Base-by-base conservation (phyloP, 1,139 yeast species). In the Candida albicans region DNA sequence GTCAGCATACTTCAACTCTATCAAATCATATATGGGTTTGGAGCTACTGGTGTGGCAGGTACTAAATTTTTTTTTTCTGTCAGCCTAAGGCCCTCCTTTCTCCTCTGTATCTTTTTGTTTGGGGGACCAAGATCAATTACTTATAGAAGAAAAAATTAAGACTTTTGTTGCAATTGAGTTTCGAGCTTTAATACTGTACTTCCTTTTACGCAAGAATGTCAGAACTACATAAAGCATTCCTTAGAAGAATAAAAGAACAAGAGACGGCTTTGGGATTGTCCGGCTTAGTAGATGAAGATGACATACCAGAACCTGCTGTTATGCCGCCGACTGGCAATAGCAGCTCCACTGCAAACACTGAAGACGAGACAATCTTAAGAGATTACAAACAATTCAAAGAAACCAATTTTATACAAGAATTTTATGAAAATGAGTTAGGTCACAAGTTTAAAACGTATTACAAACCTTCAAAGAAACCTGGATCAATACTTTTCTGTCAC, bases 401-500 rank as follows among this genome's bases (percentile, higher is more conserved):
- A n/a, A 43, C 54, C 0, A 47, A 54, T 2, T 54, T 67, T 24
- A 59, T 62, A 1, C 40, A 38, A 33, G 44, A 37, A 25, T 38
- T 41, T 18, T 42, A 42, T 45, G 37, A 33, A n/a, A 15, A 24
- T 2, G 31, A 40, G 6, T 41, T 45, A 10, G 42, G 41, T 8
- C 8, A 45, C 8, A 24, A 24, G 10, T 79, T 88, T 60, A 79
- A 82, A 47, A 78, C 83, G 0, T 87, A 84, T 59, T 86, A 72
- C 53, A 68, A 70, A 11, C 72, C 81, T 0, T 93, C 96, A 0
- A 44, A 55, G 2, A 39, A 54, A n/a, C 29, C 31, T 0, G 69
- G 77, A 0, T 84, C 95, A 0, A 57, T 89, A 1, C 81, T 87
- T 52, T 67, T 91, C 1, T 82, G 83, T 52, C 95, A 88, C 51